Base-by-base conservation (phyloP, 1,139 yeast species). In the Kodamaea arcana region DNA sequence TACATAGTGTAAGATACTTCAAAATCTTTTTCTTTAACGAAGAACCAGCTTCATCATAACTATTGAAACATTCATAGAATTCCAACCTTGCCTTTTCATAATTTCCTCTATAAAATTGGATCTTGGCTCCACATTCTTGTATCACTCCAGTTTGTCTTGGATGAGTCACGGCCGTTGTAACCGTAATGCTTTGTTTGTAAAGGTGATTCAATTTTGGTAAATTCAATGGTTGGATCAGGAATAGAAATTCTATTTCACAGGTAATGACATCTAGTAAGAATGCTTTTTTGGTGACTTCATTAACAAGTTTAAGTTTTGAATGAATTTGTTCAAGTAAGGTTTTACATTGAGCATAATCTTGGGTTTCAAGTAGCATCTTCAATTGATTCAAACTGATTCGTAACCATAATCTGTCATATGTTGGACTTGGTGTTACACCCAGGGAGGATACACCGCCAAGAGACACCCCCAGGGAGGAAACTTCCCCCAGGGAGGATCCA, bases 21-120 rank as follows among this genome's bases (percentile, higher is more conserved):
- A 85, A 64, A 4, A 80, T 75, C 23, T 72, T 64, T 39, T 85
- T 71, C 42, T 69, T 69, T 32, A 64, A 64, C 15, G 65, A 56
- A 37, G 83, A 78, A 1, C 94, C 94, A 18, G 86, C 82, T 56
- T 84, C 94, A 53, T 85, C 94, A 54, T 78, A 84, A 44, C 75
- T 80, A 47, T 81, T 80, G 56, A 85, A 85, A 35, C 85, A 70
- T 46, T 81, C 87, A 50, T 81, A 83, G 47, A 83, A 81, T 41
- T 75, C 82, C 30, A 69, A 63, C 24, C 84, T 69, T 0, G 94
- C 87, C 34, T 60, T 58, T 30, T 73, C 78, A 65, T 73, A 85
- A 43, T 78, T 75, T 12, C 72, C 69, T 33, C 77, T 71, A 44
- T 73, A 68, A 69, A 83, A 78, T 38, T 76, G 74, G 46, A 84